These are phyloP conservation scores for Hibiscus trionum DNA, from an alignment of 345 rosid genomes.

Conservation along the genomic window DNA sequence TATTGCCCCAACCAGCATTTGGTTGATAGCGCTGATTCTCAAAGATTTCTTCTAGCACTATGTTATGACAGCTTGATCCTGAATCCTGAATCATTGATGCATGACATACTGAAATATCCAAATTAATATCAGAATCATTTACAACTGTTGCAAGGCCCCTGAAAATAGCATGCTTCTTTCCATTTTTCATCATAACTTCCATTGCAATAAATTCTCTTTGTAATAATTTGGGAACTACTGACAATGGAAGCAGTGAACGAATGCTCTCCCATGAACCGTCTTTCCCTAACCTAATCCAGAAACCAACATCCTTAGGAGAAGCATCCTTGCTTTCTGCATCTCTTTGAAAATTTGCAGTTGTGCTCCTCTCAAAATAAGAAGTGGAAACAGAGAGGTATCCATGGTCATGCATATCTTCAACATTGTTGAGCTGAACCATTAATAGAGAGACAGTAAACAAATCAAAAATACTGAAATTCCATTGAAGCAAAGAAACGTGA, in stretches of 20 bases:
- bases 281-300: constrained; percentile 67
- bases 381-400: constrained; percentile 69
- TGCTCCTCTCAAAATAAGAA: constrained; percentile 60
- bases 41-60: constrained; percentile 45
- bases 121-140: constrained; percentile 76
- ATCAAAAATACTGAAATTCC: background rate
- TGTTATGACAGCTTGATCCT: constrained; percentile 35
- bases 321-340: constrained; percentile 37
- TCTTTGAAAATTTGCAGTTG: constrained; percentile 42
- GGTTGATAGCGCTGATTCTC: constrained; percentile 48
- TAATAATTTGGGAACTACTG: constrained; percentile 66
- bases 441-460: constrained; percentile 12
- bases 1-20: constrained; percentile 43
- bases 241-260: constrained; percentile 76
- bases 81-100: constrained; percentile 25
- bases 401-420: constrained; percentile 39
- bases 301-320: constrained; percentile 63
- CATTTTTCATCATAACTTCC: constrained; percentile 82
- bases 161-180: constrained; percentile 86
- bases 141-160: constrained; percentile 76
- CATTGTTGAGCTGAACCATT: constrained; percentile 41
- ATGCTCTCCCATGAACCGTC: constrained; percentile 74
- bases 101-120: constrained; percentile 57
- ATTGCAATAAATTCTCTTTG: constrained; percentile 62
- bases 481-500: background rate